phyloP scores from a whole-genome alignment of 352 stramenopile species.

The Globisporangium paroecandrum region DNA sequence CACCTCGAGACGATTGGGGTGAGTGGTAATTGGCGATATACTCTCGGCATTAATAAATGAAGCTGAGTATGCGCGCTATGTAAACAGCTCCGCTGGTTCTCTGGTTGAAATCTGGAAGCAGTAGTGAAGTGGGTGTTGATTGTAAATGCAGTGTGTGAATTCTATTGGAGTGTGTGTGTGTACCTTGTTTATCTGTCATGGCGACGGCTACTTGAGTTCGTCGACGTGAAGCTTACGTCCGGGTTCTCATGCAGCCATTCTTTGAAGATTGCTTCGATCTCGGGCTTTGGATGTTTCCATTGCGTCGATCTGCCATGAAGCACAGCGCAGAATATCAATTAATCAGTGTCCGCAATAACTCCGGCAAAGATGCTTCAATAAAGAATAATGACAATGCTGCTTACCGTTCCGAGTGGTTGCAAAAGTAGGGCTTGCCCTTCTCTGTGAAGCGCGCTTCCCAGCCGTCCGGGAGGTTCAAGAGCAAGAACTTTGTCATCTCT shows the following conservation, averaged over 20 bases:
- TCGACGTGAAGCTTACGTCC: conserved; percentile 31
- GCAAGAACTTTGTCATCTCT: conserved; percentile 70
- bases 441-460: conserved; percentile 83
- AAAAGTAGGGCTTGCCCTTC: conserved; percentile 82
- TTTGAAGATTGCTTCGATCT: conserved; percentile 73
- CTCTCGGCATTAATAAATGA: background rate
- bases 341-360: background rate
- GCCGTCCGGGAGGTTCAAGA: conserved; percentile 64
- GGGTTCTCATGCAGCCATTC: conserved; percentile 75
- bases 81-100: background rate
- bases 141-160: conserved; percentile 8
- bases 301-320: conserved; percentile 57
- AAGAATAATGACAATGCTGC: background rate
- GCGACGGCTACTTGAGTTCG: conserved; percentile 2
- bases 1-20: conserved; percentile 17
- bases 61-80: background rate
- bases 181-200: conserved; percentile 6
- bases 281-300: conserved; percentile 76
- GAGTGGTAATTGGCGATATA: conserved; percentile 10
- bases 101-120: background rate
- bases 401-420: conserved; percentile 69
- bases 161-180: conserved; percentile 6
- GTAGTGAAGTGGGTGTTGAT: background rate
- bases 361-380: background rate
- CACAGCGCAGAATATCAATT: background rate